These are phyloP conservation scores for Zymoseptoria pseudotritici DNA, from an alignment of 2,329 filamentous ascomycete species.

Conservation along the genomic window DNA sequence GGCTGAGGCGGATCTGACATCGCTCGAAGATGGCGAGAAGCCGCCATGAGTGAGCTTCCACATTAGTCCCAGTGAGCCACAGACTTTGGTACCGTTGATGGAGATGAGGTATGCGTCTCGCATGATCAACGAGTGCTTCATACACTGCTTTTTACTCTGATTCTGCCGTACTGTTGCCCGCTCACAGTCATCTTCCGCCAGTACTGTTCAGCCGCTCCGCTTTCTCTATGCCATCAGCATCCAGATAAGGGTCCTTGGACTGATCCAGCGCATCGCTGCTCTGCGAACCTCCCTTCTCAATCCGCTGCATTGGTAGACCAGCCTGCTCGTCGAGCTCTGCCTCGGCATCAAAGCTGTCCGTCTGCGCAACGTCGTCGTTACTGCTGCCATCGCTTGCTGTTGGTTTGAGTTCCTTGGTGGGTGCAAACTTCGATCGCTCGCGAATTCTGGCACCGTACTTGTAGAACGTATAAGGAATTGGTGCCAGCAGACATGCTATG, in stretches of 20 bases:
- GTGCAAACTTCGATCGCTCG: conserved; percentile 10
- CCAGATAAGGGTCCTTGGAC: conserved; percentile 9
- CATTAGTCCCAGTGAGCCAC: neutral
- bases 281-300: conserved; percentile 2
- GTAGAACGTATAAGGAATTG: conserved; percentile 24
- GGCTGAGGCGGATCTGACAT: conserved; percentile 32
- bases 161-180: neutral
- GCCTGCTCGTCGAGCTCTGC: conserved; percentile 4
- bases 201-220: conserved; percentile 6
- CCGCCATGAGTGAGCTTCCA: neutral
- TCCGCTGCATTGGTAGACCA: neutral
- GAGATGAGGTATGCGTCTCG: neutral
- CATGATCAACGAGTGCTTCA: neutral
- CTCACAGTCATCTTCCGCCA: neutral
- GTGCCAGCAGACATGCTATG: conserved; percentile 30
- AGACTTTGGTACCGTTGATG: neutral
- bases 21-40: neutral
- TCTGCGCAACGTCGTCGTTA: neutral
- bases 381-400: conserved; percentile 1
- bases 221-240: conserved; percentile 12
- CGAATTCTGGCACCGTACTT: conserved; percentile 12
- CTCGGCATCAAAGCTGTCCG: conserved; percentile 5
- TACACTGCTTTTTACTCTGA: neutral
- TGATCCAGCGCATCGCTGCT: neutral
- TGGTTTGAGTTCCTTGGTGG: conserved; percentile 4